phyloP scores from a whole-genome alignment of 257 asterid species.

The Ocimum tenuiflorum region DNA sequence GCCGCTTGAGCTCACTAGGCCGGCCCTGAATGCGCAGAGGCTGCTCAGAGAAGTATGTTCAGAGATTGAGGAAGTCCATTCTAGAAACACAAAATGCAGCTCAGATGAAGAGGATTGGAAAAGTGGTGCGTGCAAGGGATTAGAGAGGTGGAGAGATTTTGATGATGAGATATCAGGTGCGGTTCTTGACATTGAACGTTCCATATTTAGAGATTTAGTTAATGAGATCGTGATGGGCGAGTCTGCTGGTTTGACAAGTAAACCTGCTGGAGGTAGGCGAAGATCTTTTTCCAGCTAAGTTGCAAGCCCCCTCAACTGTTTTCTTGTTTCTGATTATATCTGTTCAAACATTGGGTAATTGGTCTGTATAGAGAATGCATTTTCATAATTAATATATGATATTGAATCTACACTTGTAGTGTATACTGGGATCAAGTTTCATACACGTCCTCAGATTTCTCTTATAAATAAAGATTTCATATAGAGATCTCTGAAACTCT shows the following conservation, averaged over 20 bases:
- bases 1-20: conserved; percentile 30
- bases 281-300: conserved; percentile 34
- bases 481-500: too few species aligned
- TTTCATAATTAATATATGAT: too few species aligned
- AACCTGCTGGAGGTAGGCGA: conserved; percentile 40
- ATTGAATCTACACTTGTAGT: too few species aligned
- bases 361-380: too few species aligned
- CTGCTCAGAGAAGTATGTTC: conserved; percentile 68
- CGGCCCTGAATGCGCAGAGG: conserved; percentile 54
- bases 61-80: conserved; percentile 58
- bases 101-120: conserved; percentile 56
- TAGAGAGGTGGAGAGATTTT: conserved; percentile 51
- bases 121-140: conserved; percentile 43
- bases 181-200: conserved; percentile 71
- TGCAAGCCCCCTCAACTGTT: neutral
- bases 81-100: conserved; percentile 29
- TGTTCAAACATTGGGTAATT: too few species aligned
- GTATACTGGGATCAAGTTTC: too few species aligned
- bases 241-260: conserved; percentile 39
- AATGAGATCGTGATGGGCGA: conserved; percentile 72
- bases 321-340: neutral
- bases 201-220: conserved; percentile 76
- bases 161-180: conserved; percentile 54
- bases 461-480: too few species aligned
- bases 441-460: too few species aligned